A percentile compares a stretch with the other conserved stretches of the same genome.
phyloP scores from a whole-genome alignment of 176 grass and related monocot species.

The Avena atlantica region DNA sequence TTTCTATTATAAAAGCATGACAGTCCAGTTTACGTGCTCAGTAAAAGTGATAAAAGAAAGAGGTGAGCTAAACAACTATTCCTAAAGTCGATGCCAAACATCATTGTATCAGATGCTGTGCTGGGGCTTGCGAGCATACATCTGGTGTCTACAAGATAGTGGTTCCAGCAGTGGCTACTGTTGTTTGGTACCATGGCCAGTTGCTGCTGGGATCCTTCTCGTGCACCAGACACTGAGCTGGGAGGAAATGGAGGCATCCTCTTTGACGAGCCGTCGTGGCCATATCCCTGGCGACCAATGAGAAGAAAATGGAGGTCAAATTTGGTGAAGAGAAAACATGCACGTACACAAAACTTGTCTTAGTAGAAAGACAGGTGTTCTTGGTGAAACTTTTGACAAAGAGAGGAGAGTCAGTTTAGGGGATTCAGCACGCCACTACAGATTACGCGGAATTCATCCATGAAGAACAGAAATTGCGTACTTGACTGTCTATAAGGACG shows the following conservation, averaged over 20 bases:
- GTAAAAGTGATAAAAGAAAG: not conserved
- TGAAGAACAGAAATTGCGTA: not conserved
- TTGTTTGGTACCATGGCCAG: slow-evolving; percentile 58
- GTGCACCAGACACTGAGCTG: slow-evolving; percentile 30
- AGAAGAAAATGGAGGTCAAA: slow-evolving; percentile 28
- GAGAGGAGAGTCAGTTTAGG: not conserved
- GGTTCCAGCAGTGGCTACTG: slow-evolving; percentile 58
- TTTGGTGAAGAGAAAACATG: not conserved
- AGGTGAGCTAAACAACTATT: not conserved
- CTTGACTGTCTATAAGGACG: not conserved
- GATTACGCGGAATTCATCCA: not conserved
- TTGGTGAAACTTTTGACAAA: slow-evolving; percentile 8
- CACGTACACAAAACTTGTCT: not conserved
- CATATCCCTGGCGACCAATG: slow-evolving; percentile 50
- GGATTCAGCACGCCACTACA: not conserved
- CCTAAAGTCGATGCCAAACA: slow-evolving; percentile 10
- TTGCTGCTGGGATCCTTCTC: slow-evolving; percentile 88
- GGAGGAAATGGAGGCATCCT: slow-evolving; percentile 47
- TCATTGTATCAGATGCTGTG: not conserved
- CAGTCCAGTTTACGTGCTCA: not conserved
- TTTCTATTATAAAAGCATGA: slow-evolving; percentile 28
- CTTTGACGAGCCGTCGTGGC: slow-evolving; percentile 69
- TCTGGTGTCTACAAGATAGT: slow-evolving; percentile 62
- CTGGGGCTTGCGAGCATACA: slow-evolving; percentile 53
- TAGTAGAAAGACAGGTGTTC: slow-evolving; percentile 12